phyloP scores from a whole-genome alignment of 305 asterid genomes.

The Fraxinus platypoda region DNA sequence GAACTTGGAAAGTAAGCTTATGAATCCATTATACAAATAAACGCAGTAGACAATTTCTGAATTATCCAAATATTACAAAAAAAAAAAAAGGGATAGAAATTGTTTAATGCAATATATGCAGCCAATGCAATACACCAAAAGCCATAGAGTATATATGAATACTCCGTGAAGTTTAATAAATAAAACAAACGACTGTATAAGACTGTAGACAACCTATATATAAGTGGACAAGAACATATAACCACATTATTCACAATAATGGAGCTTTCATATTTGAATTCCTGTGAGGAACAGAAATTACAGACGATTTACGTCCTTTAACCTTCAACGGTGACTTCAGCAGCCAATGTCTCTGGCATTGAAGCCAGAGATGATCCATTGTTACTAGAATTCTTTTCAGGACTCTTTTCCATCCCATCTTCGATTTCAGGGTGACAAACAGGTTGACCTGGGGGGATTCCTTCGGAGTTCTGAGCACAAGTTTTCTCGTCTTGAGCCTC shows the following conservation, averaged over 20 bases:
- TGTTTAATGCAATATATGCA: background rate
- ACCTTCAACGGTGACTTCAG: slow-evolving; percentile 42
- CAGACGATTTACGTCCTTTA: slow-evolving; percentile 13
- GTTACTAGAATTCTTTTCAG: slow-evolving; percentile 12
- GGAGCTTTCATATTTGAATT: background rate
- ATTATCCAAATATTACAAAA: background rate
- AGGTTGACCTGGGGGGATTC: slow-evolving; percentile 17
- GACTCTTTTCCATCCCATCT: slow-evolving; percentile 10
- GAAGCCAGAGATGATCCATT: slow-evolving; percentile 18
- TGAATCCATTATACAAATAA: background rate
- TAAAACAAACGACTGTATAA: background rate
- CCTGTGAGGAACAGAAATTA: background rate
- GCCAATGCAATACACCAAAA: background rate
- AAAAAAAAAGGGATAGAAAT: background rate
- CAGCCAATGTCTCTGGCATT: slow-evolving; percentile 24
- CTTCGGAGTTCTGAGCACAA: slow-evolving; percentile 15
- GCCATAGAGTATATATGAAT: background rate
- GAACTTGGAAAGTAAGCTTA: background rate
- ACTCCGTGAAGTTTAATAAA: slow-evolving; percentile 10
- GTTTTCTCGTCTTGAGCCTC: slow-evolving; percentile 20
- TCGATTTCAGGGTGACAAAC: slow-evolving; percentile 24
- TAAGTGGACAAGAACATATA: slow-evolving; percentile 20
- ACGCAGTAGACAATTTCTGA: background rate
- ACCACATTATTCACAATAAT: slow-evolving; percentile 40
- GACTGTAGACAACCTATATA: slow-evolving; percentile 9